phyloP scores from a whole-genome alignment of 139 green algal species.

The Tetradesmus lagerheimii region DNA sequence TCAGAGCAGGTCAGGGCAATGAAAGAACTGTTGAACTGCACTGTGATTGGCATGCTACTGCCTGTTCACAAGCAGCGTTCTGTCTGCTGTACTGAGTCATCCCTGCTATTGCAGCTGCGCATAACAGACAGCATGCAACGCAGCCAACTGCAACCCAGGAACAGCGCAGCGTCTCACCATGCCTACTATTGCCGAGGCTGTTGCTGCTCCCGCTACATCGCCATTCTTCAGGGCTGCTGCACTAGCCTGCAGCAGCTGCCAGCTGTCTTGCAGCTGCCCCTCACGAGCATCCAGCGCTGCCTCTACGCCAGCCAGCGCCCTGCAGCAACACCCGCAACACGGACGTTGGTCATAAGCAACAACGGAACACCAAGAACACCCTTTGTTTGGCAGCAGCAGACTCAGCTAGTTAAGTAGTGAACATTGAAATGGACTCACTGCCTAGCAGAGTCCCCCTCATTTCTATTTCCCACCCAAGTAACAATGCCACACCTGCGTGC shows the following conservation, averaged over 20 bases:
- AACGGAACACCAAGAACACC: background rate
- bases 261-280: constrained; percentile 34
- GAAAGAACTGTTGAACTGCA: no score
- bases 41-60: no score
- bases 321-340: background rate
- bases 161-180: constrained; percentile 21
- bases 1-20: background rate
- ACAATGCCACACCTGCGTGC: background rate
- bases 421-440: no score
- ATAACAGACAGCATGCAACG: no score
- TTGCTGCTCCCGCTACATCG: background rate
- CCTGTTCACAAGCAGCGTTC: no score
- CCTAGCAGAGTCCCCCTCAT: no score
- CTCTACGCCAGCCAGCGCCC: constrained; percentile 31
- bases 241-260: constrained; percentile 31
- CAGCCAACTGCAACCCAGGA: no score
- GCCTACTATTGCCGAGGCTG: background rate
- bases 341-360: background rate
- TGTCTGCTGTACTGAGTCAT: no score
- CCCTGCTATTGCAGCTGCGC: no score
- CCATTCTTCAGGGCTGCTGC: constrained; percentile 28
- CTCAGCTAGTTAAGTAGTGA: no score
- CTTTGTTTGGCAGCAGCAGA: no score
- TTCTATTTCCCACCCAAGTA: no score
- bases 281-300: constrained; percentile 42